A percentile compares a stretch with the other conserved stretches of the same genome.
Evolutionary conservation across 2,329 filamentous ascomycete species (phyloP).

Genomic region (Penicillium janthinellum): DNA sequence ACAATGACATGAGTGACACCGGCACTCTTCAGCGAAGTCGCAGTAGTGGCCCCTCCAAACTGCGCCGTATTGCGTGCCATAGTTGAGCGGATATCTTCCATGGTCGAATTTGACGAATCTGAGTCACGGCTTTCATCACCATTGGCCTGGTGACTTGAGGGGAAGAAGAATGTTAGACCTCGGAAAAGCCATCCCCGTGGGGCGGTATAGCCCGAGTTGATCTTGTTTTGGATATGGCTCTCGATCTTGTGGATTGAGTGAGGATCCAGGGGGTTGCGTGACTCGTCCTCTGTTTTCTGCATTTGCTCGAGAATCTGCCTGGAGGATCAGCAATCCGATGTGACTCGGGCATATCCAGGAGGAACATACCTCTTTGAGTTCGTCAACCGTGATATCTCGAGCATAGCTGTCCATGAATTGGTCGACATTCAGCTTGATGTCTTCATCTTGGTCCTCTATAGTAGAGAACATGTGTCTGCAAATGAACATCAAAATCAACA

Average conservation of each 20-base stretch:
- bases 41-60: slow-evolving; percentile 69
- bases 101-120: not conserved
- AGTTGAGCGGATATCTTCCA: slow-evolving; percentile 33
- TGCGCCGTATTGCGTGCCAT: slow-evolving; percentile 60
- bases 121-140: not conserved
- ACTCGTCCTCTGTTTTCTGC: slow-evolving; percentile 24
- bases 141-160: slow-evolving; percentile 18
- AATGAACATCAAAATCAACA: slow-evolving; percentile 6
- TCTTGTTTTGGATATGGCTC: slow-evolving; percentile 55
- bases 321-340: slow-evolving; percentile 1
- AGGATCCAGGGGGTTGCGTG: slow-evolving; percentile 46
- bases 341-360: not conserved
- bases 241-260: slow-evolving; percentile 59
- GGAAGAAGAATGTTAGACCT: slow-evolving; percentile 49
- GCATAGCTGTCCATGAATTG: slow-evolving; percentile 80
- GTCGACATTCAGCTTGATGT: slow-evolving; percentile 68
- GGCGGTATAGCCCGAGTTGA: slow-evolving; percentile 32
- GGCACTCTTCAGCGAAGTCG: slow-evolving; percentile 53
- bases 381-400: slow-evolving; percentile 65
- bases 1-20: slow-evolving; percentile 74
- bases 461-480: slow-evolving; percentile 72
- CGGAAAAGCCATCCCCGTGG: slow-evolving; percentile 54
- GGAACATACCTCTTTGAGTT: slow-evolving; percentile 55
- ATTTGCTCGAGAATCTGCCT: slow-evolving; percentile 47
- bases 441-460: slow-evolving; percentile 56